Conservation (phyloP, 164 flowering plant genomes). For the Pachysandra terminalis region DNA sequence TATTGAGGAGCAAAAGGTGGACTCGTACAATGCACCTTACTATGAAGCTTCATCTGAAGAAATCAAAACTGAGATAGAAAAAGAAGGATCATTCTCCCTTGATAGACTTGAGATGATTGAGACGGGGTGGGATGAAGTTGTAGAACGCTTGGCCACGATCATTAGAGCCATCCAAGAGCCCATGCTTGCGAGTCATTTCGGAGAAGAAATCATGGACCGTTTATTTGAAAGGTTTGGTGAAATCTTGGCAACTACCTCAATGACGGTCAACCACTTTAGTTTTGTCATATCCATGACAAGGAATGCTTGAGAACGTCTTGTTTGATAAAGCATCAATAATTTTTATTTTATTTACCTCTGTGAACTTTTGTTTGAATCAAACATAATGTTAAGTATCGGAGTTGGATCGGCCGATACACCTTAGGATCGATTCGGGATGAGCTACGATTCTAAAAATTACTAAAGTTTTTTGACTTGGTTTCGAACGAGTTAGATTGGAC, state of each 20-base stretch:
- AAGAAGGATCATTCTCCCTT: slow-evolving; percentile 17
- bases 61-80: slow-evolving; percentile 9
- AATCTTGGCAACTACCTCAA: slow-evolving; percentile 2
- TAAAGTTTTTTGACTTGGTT: no score
- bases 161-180: slow-evolving; percentile 19
- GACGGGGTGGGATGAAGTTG: slow-evolving; percentile 6
- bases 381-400: no score
- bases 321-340: no score
- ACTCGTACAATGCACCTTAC: slow-evolving; percentile 18
- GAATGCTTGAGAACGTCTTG: no score
- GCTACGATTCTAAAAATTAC: no score
- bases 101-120: slow-evolving; percentile 6
- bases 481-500: no score
- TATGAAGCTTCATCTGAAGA: slow-evolving; percentile 19
- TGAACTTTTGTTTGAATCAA: no score
- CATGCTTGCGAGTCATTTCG: slow-evolving; percentile 19
- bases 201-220: slow-evolving; percentile 10
- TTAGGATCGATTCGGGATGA: no score
- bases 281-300: slow-evolving; percentile 12
- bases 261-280: slow-evolving; percentile 13
- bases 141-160: slow-evolving; percentile 4
- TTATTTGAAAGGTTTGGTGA: slow-evolving; percentile 13
- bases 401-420: no score
- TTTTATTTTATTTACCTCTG: no score
- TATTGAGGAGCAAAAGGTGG: slow-evolving; percentile 15